Percentiles rank a stretch among this genome's conserved stretches.
Conservation (phyloP, 2,329 filamentous ascomycete genomes). For the Alternaria sp. region DNA sequence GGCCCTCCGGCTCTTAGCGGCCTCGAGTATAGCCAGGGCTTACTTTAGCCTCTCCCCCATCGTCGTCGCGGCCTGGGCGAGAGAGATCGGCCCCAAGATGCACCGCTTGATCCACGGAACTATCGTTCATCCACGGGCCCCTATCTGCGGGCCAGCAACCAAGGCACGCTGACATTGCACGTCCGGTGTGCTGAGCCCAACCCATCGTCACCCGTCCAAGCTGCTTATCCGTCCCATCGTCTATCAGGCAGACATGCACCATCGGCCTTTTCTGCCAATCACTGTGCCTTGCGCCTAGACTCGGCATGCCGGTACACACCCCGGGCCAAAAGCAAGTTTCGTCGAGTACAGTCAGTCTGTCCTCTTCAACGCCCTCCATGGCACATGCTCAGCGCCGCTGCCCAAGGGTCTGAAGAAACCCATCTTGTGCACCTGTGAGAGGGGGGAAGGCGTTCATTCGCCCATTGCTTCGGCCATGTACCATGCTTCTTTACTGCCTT, state of each 20-base stretch:
- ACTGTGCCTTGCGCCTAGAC: neutral
- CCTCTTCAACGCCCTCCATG: neutral
- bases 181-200: constrained; percentile 1
- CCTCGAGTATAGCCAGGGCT: constrained; percentile 5
- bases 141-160: constrained; percentile 1
- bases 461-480: neutral
- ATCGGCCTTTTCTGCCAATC: constrained; percentile 21
- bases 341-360: neutral
- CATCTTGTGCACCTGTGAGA: neutral
- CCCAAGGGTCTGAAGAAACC: neutral
- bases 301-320: constrained; percentile 27
- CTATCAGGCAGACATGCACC: constrained; percentile 23
- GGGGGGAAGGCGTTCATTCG: neutral
- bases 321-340: constrained; percentile 18
- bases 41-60: constrained; percentile 4
- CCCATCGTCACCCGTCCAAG: neutral
- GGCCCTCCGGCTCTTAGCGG: constrained; percentile 1
- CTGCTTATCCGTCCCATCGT: constrained; percentile 8
- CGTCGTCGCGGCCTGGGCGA: constrained; percentile 15
- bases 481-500: neutral
- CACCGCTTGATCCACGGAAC: constrained; percentile 21
- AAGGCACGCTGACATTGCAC: neutral
- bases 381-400: neutral
- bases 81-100: constrained; percentile 14
- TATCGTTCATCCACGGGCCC: constrained; percentile 15